phyloP scores from a whole-genome alignment of 2,329 filamentous ascomycete genomes.

The Xylariaceae sp. region DNA sequence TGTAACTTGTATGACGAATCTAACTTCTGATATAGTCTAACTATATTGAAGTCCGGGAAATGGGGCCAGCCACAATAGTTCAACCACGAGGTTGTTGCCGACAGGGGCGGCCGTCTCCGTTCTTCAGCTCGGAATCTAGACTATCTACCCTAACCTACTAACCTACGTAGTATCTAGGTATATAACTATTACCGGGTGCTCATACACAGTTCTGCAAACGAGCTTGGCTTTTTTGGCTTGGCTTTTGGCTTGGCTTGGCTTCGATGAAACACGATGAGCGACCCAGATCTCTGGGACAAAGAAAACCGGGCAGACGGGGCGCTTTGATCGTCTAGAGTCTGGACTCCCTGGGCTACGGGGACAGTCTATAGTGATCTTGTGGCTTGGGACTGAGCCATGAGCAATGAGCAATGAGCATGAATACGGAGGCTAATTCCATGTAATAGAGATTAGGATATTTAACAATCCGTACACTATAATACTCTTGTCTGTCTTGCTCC shows the following conservation, averaged over 20 bases:
- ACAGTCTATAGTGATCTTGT: too few relatives aligned
- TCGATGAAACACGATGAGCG: slow-evolving; percentile 16
- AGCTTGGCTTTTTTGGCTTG: not conserved
- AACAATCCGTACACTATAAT: too few relatives aligned
- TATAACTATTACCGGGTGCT: not conserved
- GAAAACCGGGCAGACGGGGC: slow-evolving; percentile 2
- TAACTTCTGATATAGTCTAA: not conserved
- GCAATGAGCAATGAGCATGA: too few relatives aligned
- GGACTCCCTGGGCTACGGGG: too few relatives aligned
- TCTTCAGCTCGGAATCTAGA: slow-evolving; percentile 14
- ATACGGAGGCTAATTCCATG: too few relatives aligned
- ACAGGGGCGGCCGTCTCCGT: slow-evolving; percentile 2
- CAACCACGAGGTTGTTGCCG: slow-evolving; percentile 9
- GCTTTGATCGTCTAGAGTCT: not conserved
- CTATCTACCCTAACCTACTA: not conserved
- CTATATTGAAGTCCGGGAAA: not conserved
- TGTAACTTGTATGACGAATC: slow-evolving; percentile 3
- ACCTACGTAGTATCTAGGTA: not conserved
- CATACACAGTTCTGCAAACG: not conserved
- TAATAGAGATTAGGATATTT: too few relatives aligned
- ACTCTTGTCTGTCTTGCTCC: too few relatives aligned
- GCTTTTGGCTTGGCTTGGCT: too few relatives aligned
- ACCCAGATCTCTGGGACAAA: slow-evolving; percentile 27
- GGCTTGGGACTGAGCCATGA: too few relatives aligned
- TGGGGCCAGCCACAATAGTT: slow-evolving; percentile 12